Percentiles rank a stretch among this genome's conserved stretches.
phyloP scores from a whole-genome alignment of 768 basidiomycete species.

The Leccinum variicolor region DNA sequence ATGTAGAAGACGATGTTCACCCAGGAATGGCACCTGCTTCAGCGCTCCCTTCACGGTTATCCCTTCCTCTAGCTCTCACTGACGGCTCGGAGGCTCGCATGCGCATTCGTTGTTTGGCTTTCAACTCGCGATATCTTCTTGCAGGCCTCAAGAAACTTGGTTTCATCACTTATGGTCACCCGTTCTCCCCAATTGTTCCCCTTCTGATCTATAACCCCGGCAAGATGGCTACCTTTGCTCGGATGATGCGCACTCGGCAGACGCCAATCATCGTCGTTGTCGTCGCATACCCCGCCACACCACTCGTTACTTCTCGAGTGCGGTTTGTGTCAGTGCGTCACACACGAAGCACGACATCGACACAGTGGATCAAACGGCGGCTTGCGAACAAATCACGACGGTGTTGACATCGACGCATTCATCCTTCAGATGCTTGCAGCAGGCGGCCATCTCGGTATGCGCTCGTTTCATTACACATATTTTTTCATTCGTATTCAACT shows the following conservation, averaged over 20 bases:
- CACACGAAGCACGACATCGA: too few species aligned
- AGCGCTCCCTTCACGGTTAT: conserved; percentile 74
- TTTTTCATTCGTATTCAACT: too few species aligned
- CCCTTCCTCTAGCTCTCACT: conserved; percentile 64
- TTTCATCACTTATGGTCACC: conserved; percentile 93
- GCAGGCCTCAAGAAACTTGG: conserved; percentile 85
- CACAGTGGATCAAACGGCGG: conserved; percentile 38
- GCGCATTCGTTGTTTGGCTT: conserved; percentile 84
- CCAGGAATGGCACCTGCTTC: conserved; percentile 69
- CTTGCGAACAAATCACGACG: conserved; percentile 19
- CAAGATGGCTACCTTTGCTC: conserved; percentile 89
- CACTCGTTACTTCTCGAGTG: too few species aligned
- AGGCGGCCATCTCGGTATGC: conserved; percentile 25
- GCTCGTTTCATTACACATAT: too few species aligned
- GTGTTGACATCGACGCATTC: conserved; percentile 62
- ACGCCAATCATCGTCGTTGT: conserved; percentile 79
- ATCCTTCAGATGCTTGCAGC: conserved; percentile 66
- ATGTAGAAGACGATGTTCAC: conserved; percentile 45
- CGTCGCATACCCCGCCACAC: too few species aligned
- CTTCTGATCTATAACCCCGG: conserved; percentile 89
- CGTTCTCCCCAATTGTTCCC: conserved; percentile 90
- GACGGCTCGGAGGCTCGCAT: conserved; percentile 83
- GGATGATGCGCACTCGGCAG: conserved; percentile 74
- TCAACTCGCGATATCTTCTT: conserved; percentile 92
- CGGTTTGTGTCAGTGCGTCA: too few species aligned